Base-by-base conservation (phyloP, 1,284 basidiomycete genomes). In the Cutaneotrichosporon arboriforme region DNA sequence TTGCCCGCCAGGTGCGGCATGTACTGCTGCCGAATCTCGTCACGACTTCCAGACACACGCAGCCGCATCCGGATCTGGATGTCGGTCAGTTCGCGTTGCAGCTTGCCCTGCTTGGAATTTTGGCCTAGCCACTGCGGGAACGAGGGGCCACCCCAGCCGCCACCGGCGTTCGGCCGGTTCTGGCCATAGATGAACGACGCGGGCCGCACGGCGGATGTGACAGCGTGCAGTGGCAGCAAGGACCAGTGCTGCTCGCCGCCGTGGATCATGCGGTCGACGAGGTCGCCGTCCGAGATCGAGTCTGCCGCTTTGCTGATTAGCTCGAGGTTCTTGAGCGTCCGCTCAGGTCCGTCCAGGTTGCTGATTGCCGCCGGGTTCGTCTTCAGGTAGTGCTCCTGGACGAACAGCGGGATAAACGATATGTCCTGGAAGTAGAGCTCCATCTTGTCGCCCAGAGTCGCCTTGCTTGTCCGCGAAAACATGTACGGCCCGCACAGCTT, bases 61-160 rank as follows among this genome's bases (percentile, higher is more conserved):
- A 97, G 80, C 1, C 96, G 84, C 93, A 98, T 97, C 49, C 87
- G 86, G 49, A 91, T 87, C 71, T 97, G 94, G 17, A 97, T 83
- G 59, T 98, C 96, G 22, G 84, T 83, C 18, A 97, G 80, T 58
- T 88, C 85, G 43, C 93, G 81, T 47, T 73, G 79, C 4, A 97
- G 80, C 66, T 96, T 94, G 60, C 75, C 80, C 73, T 88, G 86
- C 68, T 93, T 97, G 45, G 92, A 97, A 71, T 97, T 97, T 69
- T 97, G 90, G 12, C 94, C 94, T 8, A 98, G 83, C 91, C 92
- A 97, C 89, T 92, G 64, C 46, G 91, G 91, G 80, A 96, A 93
- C 0, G 81, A 68, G 1, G 82, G 80, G 0, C 85, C 83, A 18
- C 84, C 85, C 59, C 84, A 89, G 33, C 83, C 82, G 37, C 79